These are phyloP conservation scores for Wickerhamiella alocasiicola DNA, from an alignment of 805 yeast species.

Conservation along the genomic window DNA sequence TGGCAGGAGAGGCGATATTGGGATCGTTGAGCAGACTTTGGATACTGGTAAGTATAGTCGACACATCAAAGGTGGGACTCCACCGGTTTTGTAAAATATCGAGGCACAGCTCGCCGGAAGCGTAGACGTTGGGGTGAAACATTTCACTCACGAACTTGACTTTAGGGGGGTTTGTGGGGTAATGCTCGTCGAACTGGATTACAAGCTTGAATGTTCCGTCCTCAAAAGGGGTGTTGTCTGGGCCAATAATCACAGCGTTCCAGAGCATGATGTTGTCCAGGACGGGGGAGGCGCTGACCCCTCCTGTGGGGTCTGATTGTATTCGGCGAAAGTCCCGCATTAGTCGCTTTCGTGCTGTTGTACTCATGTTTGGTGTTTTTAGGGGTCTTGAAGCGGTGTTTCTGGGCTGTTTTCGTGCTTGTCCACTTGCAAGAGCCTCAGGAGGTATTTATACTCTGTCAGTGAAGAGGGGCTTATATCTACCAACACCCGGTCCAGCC, in stretches of 20 bases:
- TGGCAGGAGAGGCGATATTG: constrained; percentile 91
- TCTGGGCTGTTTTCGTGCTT: too few species aligned
- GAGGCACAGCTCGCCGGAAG: constrained; percentile 86
- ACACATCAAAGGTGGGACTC: constrained; percentile 98
- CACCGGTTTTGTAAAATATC: constrained; percentile 94
- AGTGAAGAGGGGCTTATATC: too few species aligned
- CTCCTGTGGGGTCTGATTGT: constrained; percentile 97
- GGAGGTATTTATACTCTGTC: too few species aligned
- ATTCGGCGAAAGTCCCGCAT: constrained; percentile 98
- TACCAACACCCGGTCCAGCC: too few species aligned
- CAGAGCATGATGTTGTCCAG: constrained; percentile 97
- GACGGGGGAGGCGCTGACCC: constrained; percentile 92
- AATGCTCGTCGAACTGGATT: constrained; percentile 88
- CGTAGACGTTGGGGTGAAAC: constrained; percentile 98
- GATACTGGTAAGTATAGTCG: constrained; percentile 84
- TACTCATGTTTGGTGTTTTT: constrained; percentile 87
- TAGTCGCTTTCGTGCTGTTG: constrained; percentile 96
- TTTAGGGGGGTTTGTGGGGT: constrained; percentile 92
- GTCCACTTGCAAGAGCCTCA: too few species aligned
- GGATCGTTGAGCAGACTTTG: constrained; percentile 87
- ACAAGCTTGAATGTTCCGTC: constrained; percentile 89
- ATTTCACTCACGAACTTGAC: constrained; percentile 85
- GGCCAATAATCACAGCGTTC: constrained; percentile 97
- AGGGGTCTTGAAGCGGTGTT: too few species aligned
- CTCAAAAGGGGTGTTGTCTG: constrained; percentile 94